phyloP scores from a whole-genome alignment of 2,329 filamentous ascomycete genomes.

The Cladosporium velox region DNA sequence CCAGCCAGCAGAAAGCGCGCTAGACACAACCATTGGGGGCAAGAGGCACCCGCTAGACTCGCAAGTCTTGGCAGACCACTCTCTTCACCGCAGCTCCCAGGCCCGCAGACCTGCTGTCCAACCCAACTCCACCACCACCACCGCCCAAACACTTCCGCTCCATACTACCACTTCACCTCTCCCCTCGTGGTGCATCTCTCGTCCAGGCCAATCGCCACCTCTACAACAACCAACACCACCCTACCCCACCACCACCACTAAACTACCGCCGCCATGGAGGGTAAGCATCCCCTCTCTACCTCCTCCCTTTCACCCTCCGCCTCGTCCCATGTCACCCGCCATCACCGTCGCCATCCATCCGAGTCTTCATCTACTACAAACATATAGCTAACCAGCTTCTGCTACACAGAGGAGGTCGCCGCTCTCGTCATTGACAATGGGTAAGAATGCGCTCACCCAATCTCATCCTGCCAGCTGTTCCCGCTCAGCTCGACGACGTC shows the following conservation, averaged over 20 bases:
- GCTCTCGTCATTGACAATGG: constrained; percentile 99
- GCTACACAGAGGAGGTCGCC: constrained; percentile 89
- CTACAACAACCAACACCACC: constrained; percentile 2
- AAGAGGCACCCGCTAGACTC: constrained; percentile 10
- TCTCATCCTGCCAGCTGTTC: constrained; percentile 40
- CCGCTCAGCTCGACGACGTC: constrained; percentile 38
- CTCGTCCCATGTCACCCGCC: constrained; percentile 2
- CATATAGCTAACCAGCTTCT: constrained; percentile 6
- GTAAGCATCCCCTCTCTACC: constrained; percentile 25
- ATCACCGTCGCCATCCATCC: constrained; percentile 12
- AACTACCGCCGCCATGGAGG: constrained; percentile 32
- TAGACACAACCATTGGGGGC: constrained; percentile 12
- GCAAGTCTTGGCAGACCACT: constrained; percentile 8
- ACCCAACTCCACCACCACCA: constrained; percentile 14
- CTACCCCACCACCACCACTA: constrained; percentile 7
- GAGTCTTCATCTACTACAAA: background rate
- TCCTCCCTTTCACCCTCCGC: constrained; percentile 18
- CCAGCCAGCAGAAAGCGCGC: constrained; percentile 13
- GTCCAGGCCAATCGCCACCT: background rate
- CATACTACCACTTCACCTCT: background rate
- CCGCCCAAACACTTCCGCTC: constrained; percentile 2
- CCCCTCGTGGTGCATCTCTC: background rate
- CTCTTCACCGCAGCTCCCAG: constrained; percentile 16
- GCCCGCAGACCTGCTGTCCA: constrained; percentile 7
- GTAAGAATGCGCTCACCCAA: constrained; percentile 63